Percentiles rank a stretch among this genome's conserved stretches.
Conservation (phyloP, 1,284 basidiomycete species). For the Heterobasidion annosum region DNA sequence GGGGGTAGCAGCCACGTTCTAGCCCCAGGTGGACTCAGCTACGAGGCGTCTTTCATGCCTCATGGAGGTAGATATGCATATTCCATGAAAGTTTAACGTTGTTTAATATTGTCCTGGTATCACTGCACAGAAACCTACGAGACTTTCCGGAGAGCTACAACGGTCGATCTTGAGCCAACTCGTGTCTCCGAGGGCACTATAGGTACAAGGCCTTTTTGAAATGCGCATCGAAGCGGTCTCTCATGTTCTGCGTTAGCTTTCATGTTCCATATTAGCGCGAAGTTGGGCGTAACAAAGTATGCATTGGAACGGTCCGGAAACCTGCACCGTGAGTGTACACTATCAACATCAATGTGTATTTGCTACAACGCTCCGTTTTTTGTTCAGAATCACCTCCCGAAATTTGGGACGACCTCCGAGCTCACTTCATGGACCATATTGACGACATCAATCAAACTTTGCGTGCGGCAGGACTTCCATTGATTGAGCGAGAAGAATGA, state of each 20-base stretch:
- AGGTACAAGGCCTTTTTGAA: not conserved
- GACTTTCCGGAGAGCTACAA: not conserved
- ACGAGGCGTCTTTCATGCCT: not conserved
- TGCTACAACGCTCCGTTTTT: not conserved
- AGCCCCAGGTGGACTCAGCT: not conserved
- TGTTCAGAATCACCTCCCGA: not conserved
- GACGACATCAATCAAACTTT: not conserved
- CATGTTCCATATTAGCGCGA: not conserved
- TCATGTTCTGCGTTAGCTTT: not conserved
- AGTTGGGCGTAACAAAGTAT: not conserved
- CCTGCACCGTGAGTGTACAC: not conserved
- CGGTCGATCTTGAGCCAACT: not conserved
- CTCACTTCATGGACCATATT: not conserved
- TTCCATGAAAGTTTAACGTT: not conserved
- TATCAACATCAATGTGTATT: not conserved
- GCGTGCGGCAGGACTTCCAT: not conserved
- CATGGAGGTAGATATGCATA: not conserved
- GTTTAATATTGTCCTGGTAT: too few species aligned
- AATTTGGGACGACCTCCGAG: not conserved
- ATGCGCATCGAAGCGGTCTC: too few species aligned
- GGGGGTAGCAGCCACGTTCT: not conserved
- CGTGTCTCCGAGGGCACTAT: not conserved
- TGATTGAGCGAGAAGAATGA: not conserved
- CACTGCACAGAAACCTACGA: not conserved
- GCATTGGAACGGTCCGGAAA: not conserved